Conservation (phyloP, 129 eudicot genomes). For the Kitagawia praeruptora region DNA sequence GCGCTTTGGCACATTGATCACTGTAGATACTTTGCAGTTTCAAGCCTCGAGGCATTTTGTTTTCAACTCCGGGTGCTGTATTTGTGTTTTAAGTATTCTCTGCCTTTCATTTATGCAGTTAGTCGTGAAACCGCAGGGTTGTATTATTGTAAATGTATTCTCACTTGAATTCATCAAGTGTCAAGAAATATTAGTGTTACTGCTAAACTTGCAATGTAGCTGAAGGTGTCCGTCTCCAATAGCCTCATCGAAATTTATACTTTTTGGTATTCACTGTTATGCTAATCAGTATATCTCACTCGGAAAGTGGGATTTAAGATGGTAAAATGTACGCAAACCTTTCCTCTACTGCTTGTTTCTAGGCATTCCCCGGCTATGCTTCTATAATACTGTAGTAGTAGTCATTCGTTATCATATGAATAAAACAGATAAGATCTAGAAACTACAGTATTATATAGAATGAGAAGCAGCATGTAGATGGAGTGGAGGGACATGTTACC, state of each 20-base stretch:
- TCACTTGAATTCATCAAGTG: neutral
- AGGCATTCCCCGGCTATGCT: neutral
- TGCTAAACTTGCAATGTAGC: neutral
- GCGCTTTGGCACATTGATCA: neutral
- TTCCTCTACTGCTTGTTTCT: neutral
- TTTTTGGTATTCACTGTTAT: neutral
- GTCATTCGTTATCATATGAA: neutral
- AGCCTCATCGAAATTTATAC: neutral
- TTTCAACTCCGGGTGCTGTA: neutral
- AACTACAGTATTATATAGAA: neutral
- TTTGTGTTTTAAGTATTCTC: neutral
- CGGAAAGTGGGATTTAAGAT: neutral
- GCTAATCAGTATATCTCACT: neutral
- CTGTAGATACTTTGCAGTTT: slow-evolving; percentile 5
- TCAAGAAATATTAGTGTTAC: neutral
- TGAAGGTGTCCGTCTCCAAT: neutral
- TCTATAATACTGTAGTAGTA: neutral
- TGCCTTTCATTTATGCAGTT: neutral
- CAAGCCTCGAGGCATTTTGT: slow-evolving; percentile 8
- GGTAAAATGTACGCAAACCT: neutral
- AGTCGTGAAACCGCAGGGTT: neutral
- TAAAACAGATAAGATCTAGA: neutral
- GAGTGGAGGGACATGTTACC: slow-evolving; percentile 32
- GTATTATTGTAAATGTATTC: neutral
- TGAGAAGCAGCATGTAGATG: neutral